A percentile compares a stretch with the other conserved stretches of the same genome.
phyloP scores from a whole-genome alignment of 2,329 filamentous ascomycete species.

The Ophiostoma ulmi region DNA sequence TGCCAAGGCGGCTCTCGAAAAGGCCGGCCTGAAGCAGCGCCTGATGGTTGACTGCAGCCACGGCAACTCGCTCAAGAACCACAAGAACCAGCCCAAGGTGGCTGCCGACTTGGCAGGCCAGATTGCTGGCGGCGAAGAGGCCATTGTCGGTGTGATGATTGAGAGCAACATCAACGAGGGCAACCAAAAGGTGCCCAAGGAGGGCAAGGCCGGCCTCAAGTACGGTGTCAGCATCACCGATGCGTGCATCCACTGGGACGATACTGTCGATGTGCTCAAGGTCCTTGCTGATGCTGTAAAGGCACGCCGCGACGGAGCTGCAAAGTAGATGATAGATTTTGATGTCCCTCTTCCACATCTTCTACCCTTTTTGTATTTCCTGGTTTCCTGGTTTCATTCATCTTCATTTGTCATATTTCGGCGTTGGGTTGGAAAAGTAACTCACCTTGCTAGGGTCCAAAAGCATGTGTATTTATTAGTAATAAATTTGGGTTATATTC shows the following conservation, averaged over 20 bases:
- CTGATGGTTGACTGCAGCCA: constrained; percentile 99
- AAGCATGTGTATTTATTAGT: neutral
- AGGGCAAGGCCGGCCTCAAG: constrained; percentile 78
- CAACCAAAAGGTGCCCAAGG: constrained; percentile 83
- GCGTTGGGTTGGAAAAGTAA: constrained; percentile 5
- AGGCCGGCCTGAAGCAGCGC: constrained; percentile 67
- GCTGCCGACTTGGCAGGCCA: constrained; percentile 76
- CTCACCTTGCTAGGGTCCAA: neutral
- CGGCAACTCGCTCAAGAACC: constrained; percentile 91
- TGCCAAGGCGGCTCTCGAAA: constrained; percentile 71
- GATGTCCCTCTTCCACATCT: neutral
- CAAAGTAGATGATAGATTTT: neutral
- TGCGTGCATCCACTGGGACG: constrained; percentile 91
- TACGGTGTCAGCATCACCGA: constrained; percentile 97
- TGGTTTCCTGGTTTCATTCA: neutral
- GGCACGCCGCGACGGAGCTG: constrained; percentile 54
- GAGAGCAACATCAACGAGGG: constrained; percentile 96
- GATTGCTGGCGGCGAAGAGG: constrained; percentile 74
- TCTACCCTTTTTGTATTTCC: neutral
- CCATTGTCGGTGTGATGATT: constrained; percentile 97
- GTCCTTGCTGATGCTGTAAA: constrained; percentile 74
- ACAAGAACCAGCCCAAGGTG: constrained; percentile 96
- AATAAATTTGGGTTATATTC: too few species aligned
- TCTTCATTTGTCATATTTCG: neutral
- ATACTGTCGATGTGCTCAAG: constrained; percentile 74